Evolutionary conservation across 352 stramenopile species (phyloP).

Genomic region (Pythium vanterpoolii): DNA sequence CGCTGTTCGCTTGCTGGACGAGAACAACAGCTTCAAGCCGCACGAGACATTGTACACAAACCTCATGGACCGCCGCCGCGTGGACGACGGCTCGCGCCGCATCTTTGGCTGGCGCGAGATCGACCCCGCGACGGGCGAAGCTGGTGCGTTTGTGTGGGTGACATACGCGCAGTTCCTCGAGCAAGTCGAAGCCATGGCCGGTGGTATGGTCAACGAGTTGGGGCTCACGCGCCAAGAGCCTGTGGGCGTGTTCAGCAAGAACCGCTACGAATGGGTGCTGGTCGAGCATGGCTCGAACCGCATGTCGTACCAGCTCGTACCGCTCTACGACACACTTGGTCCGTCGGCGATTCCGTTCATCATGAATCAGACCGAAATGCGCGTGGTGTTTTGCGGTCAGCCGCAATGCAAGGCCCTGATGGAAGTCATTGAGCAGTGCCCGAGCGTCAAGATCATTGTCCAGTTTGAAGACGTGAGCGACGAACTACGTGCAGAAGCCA

Average conservation of each 20-base stretch:
- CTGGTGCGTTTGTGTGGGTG: constrained; percentile 50
- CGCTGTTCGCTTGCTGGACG: constrained; percentile 21
- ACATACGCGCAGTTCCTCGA: constrained; percentile 57
- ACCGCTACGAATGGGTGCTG: constrained; percentile 65
- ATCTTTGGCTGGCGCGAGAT: constrained; percentile 55
- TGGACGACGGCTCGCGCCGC: constrained; percentile 46
- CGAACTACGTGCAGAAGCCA: constrained; percentile 27
- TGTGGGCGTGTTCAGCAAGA: constrained; percentile 72
- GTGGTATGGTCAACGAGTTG: constrained; percentile 36
- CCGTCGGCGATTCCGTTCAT: constrained; percentile 67
- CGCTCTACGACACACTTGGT: constrained; percentile 82
- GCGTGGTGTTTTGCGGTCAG: constrained; percentile 61
- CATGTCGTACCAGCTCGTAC: constrained; percentile 66
- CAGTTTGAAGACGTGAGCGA: constrained; percentile 49
- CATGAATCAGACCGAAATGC: constrained; percentile 75
- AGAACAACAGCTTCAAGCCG: constrained; percentile 30
- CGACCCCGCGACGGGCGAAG: constrained; percentile 33
- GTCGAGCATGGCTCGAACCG: constrained; percentile 62
- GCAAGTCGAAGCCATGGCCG: constrained; percentile 38
- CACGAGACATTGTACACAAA: constrained; percentile 54
- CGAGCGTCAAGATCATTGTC: constrained; percentile 48
- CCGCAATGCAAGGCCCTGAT: constrained; percentile 54
- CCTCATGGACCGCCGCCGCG: constrained; percentile 34
- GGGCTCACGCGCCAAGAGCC: constrained; percentile 39
- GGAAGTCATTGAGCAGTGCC: constrained; percentile 40